These are phyloP conservation scores for Phoma herbarum DNA, from an alignment of 2,329 filamentous ascomycete species.

Conservation along the genomic window DNA sequence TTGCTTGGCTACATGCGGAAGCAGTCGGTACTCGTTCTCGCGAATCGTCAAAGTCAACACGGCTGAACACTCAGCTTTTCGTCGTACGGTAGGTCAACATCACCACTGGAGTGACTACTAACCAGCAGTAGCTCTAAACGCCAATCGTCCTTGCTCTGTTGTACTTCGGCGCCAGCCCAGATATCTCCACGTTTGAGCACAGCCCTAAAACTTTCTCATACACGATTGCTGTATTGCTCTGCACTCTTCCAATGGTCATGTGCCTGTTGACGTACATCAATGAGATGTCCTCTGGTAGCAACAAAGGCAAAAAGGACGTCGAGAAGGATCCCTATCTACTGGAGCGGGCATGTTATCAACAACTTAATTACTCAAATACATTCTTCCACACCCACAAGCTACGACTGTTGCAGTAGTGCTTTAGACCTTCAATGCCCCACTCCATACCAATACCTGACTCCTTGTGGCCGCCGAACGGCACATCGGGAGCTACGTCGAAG, in stretches of 20 bases:
- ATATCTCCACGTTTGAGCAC: background rate
- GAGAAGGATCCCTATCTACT: too few relatives aligned
- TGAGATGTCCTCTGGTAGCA: too few relatives aligned
- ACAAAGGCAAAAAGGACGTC: too few relatives aligned
- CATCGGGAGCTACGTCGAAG: conserved; percentile 43
- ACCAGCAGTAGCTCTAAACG: too few relatives aligned
- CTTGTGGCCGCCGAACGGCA: conserved; percentile 76
- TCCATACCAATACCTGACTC: conserved; percentile 80
- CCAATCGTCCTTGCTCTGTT: background rate
- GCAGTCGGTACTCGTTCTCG: too few relatives aligned
- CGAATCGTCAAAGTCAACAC: too few relatives aligned
- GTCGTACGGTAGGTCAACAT: too few relatives aligned
- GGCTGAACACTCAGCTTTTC: too few relatives aligned
- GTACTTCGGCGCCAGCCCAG: background rate
- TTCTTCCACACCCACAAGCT: conserved; percentile 35
- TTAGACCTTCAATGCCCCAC: conserved; percentile 51
- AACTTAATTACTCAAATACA: conserved; percentile 19
- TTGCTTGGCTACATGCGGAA: too few relatives aligned
- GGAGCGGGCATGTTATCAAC: too few relatives aligned
- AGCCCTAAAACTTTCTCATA: background rate
- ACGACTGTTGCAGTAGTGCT: conserved; percentile 31
- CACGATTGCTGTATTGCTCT: background rate
- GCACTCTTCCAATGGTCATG: background rate
- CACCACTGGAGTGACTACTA: too few relatives aligned
- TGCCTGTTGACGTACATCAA: background rate